Conservation (phyloP, 2,329 filamentous ascomycete species). For the Scopulariopsis brevicaulis region DNA sequence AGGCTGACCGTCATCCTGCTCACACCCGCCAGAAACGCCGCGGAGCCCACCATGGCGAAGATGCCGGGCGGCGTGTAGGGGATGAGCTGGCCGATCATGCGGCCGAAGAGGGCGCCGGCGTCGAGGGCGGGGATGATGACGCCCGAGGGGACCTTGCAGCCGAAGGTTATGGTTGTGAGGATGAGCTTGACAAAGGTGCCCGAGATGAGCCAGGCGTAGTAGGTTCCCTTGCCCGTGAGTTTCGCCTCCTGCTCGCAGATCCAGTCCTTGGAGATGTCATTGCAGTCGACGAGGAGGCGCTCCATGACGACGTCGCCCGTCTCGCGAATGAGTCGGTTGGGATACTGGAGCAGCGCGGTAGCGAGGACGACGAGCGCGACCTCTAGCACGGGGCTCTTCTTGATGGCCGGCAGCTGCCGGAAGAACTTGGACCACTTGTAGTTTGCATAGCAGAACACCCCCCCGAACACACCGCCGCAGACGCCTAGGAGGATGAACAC, state of each 20-base stretch:
- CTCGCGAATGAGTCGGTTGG: conserved; percentile 40
- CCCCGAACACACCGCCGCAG: conserved; percentile 46
- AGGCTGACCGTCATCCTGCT: conserved; percentile 47
- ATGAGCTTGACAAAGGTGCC: conserved; percentile 42
- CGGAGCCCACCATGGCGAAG: conserved; percentile 49
- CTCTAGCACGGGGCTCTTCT: conserved; percentile 42
- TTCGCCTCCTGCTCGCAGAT: conserved; percentile 36
- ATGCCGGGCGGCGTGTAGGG: conserved; percentile 39
- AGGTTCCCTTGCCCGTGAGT: conserved; percentile 19
- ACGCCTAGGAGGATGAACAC: conserved; percentile 45
- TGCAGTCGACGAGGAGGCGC: conserved; percentile 44
- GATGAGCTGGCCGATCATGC: conserved; percentile 31
- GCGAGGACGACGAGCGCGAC: conserved; percentile 39
- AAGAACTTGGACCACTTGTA: conserved; percentile 45
- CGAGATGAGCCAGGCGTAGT: conserved; percentile 38
- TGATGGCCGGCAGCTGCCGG: conserved; percentile 37
- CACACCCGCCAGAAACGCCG: conserved; percentile 46
- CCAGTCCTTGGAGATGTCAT: conserved; percentile 23
- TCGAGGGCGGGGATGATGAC: conserved; percentile 50
- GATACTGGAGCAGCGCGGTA: conserved; percentile 43
- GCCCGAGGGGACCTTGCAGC: conserved; percentile 47
- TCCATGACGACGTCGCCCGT: conserved; percentile 45
- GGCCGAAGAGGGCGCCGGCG: conserved; percentile 45
- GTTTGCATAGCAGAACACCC: conserved; percentile 45
- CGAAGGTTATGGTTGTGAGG: conserved; percentile 46